A percentile compares a stretch with the other conserved stretches of the same genome.
Conservation (phyloP, 1,139 yeast species). For the Magnusiomyces magnusii region DNA sequence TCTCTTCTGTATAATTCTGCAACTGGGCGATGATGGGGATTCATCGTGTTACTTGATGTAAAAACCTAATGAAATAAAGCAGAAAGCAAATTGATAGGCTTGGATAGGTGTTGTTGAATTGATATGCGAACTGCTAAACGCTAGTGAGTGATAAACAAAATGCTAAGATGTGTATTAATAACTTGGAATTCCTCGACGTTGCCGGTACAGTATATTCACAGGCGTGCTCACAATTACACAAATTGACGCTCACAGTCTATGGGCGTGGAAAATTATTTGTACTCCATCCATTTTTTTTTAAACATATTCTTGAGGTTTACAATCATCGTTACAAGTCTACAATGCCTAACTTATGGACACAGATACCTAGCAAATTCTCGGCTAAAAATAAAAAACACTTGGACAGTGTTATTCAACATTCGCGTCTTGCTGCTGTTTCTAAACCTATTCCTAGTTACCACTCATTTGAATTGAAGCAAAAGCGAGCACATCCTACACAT, state of each 20-base stretch:
- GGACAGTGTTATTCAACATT: background rate
- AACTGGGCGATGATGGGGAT: conserved; percentile 18
- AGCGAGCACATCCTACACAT: conserved; percentile 36
- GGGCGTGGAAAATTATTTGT: background rate
- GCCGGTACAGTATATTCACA: background rate
- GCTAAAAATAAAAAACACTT: background rate
- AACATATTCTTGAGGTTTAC: background rate
- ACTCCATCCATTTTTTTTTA: background rate
- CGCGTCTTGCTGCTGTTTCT: background rate
- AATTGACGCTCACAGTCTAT: background rate
- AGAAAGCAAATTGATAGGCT: too few species aligned
- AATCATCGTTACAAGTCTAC: too few species aligned
- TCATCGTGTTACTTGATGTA: background rate
- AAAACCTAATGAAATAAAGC: background rate
- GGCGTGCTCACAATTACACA: background rate
- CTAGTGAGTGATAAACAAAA: background rate
- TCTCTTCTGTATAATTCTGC: conserved; percentile 55
- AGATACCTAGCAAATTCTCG: background rate
- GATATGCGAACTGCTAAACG: too few species aligned
- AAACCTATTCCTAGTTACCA: background rate
- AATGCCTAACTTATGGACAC: background rate
- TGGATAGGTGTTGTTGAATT: too few species aligned
- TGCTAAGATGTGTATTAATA: background rate
- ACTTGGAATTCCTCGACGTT: background rate
- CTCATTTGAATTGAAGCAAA: background rate